Percentiles rank a stretch among this genome's conserved stretches.
Conservation (phyloP, 2,329 filamentous ascomycete species). For the Onygena corvina region DNA sequence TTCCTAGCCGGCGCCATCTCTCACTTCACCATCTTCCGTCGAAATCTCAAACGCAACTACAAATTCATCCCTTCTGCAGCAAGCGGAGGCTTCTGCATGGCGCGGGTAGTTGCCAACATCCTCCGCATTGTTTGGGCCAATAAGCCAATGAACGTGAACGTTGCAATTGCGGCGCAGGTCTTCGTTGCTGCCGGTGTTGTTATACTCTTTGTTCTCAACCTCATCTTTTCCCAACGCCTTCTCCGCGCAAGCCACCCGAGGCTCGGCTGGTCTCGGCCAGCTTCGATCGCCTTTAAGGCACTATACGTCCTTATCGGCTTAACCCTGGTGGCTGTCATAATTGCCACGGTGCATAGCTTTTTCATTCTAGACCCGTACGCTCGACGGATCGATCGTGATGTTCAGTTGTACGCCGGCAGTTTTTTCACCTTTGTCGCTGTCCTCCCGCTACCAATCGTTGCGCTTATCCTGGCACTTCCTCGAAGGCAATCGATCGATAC, state of each 20-base stretch:
- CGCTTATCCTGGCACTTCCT: slow-evolving; percentile 38
- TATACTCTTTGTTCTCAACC: slow-evolving; percentile 64
- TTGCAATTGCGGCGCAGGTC: slow-evolving; percentile 51
- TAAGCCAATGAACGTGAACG: slow-evolving; percentile 30
- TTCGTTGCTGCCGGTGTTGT: slow-evolving; percentile 64
- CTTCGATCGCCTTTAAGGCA: slow-evolving; percentile 43
- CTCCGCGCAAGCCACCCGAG: slow-evolving; percentile 59
- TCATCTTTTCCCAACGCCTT: slow-evolving; percentile 64
- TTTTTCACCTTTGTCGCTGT: slow-evolving; percentile 55
- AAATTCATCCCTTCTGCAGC: slow-evolving; percentile 40
- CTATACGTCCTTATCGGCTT: slow-evolving; percentile 48
- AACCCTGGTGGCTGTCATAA: slow-evolving; percentile 55
- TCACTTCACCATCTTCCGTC: slow-evolving; percentile 37
- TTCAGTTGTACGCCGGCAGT: slow-evolving; percentile 52
- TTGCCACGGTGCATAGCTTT: slow-evolving; percentile 50
- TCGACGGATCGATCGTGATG: slow-evolving; percentile 44
- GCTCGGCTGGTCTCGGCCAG: slow-evolving; percentile 53
- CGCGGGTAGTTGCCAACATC: slow-evolving; percentile 36
- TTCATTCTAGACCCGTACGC: slow-evolving; percentile 49
- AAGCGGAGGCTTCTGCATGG: slow-evolving; percentile 41
- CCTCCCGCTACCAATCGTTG: slow-evolving; percentile 49
- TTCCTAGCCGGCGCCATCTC: slow-evolving; percentile 33
- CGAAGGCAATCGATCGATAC: slow-evolving; percentile 40
- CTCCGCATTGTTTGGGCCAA: slow-evolving; percentile 47
- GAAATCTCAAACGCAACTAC: slow-evolving; percentile 33